A percentile compares a stretch with the other conserved stretches of the same genome.
Evolutionary conservation across 768 basidiomycete species (phyloP).

Genomic region (Panus rudis): DNA sequence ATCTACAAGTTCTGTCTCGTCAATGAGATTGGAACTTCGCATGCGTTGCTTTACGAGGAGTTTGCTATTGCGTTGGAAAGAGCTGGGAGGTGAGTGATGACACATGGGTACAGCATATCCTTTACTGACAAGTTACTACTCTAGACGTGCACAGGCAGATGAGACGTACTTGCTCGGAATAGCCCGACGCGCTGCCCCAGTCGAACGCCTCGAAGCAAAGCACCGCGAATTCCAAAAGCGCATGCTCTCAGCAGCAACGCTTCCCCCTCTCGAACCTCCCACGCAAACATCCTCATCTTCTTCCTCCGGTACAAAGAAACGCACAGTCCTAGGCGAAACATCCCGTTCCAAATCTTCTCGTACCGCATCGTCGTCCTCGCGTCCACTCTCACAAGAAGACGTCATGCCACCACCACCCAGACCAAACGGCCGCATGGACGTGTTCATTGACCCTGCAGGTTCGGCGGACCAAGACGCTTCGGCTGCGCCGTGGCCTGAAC

Average conservation of each 20-base stretch:
- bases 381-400: conserved; percentile 20
- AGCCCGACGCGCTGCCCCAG: conserved; percentile 70
- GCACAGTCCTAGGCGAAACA: conserved; percentile 40
- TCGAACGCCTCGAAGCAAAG: conserved; percentile 71
- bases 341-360: conserved; percentile 25
- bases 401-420: conserved; percentile 27
- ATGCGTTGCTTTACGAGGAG: conserved; percentile 87
- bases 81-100: conserved; percentile 58
- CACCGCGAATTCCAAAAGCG: conserved; percentile 88
- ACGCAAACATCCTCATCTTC: conserved; percentile 26
- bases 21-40: conserved; percentile 82
- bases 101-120: not conserved
- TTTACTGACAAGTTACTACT: not conserved
- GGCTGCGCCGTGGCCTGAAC: conserved; percentile 54
- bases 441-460: conserved; percentile 69
- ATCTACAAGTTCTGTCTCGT: conserved; percentile 87
- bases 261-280: conserved; percentile 26
- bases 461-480: conserved; percentile 36
- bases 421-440: conserved; percentile 53
- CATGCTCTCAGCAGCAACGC: conserved; percentile 57
- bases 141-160: conserved; percentile 84
- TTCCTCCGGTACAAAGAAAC: conserved; percentile 26
- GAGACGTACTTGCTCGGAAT: conserved; percentile 84
- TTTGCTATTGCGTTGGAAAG: conserved; percentile 80
- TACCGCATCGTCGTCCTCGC: conserved; percentile 23